Percentiles rank a stretch among this genome's conserved stretches.
Conservation (phyloP, 495 filamentous ascomycete species). For the Penicillium silybi region DNA sequence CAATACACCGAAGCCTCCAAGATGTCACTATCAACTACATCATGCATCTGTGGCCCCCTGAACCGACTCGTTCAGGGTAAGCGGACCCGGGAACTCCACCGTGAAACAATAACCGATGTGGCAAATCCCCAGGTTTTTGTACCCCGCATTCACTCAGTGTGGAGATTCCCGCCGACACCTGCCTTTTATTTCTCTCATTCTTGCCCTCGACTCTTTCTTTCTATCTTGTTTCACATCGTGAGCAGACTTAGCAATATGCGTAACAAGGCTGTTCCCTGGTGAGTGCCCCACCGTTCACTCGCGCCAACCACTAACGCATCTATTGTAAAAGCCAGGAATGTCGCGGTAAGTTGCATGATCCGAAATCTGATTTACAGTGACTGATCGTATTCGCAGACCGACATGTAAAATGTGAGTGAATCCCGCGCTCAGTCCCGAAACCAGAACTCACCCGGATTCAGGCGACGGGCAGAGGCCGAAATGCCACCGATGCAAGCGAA, state of each 20-base stretch:
- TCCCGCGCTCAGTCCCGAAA: background rate
- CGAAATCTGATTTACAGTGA: background rate
- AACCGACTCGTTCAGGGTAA: background rate
- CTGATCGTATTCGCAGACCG: slow-evolving; percentile 4
- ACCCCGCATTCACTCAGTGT: slow-evolving; percentile 14
- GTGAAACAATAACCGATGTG: background rate
- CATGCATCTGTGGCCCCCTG: too few species aligned
- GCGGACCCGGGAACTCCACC: background rate
- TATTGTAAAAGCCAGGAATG: slow-evolving; percentile 17
- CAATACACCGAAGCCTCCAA: too few species aligned
- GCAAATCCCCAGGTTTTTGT: slow-evolving; percentile 8
- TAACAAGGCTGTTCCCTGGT: slow-evolving; percentile 19
- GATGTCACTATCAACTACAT: too few species aligned
- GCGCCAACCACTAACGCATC: slow-evolving; percentile 4
- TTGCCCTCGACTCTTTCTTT: background rate
- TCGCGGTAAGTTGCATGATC: slow-evolving; percentile 9
- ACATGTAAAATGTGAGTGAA: slow-evolving; percentile 19
- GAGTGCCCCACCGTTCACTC: slow-evolving; percentile 7
- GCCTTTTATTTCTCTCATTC: slow-evolving; percentile 6
- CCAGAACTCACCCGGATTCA: background rate
- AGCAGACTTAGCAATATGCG: background rate
- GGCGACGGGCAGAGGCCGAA: slow-evolving; percentile 18
- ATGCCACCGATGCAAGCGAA: slow-evolving; percentile 17
- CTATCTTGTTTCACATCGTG: background rate
- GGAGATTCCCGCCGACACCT: slow-evolving; percentile 17